These are phyloP conservation scores for Cercospora sesami DNA, from an alignment of 2,329 filamentous ascomycete species.

Conservation along the genomic window DNA sequence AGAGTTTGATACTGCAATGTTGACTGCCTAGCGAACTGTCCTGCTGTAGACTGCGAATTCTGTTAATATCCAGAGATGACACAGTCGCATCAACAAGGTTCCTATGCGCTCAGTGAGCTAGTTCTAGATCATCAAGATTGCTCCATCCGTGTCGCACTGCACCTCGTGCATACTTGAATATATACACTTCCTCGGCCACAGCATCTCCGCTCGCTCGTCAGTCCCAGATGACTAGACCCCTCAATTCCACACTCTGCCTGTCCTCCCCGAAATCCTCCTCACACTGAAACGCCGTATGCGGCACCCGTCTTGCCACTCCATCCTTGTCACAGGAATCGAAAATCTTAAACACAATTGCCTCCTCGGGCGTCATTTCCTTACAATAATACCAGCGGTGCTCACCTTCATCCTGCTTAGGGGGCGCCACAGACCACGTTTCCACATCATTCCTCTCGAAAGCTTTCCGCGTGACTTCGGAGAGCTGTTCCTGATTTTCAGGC, in stretches of 20 bases:
- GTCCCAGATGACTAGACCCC: slow-evolving; percentile 13
- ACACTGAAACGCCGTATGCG: slow-evolving; percentile 13
- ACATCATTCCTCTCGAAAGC: slow-evolving; percentile 9
- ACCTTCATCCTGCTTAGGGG: background rate
- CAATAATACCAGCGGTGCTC: slow-evolving; percentile 16
- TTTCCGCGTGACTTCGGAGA: slow-evolving; percentile 9
- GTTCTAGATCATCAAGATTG: no score
- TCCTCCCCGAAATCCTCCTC: slow-evolving; percentile 7
- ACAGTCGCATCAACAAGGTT: no score
- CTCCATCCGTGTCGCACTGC: no score
- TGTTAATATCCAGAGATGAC: no score
- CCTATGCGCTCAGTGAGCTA: no score
- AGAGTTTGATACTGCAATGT: no score
- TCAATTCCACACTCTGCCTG: slow-evolving; percentile 14
- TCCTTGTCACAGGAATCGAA: slow-evolving; percentile 13
- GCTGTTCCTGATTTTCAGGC: slow-evolving; percentile 6
- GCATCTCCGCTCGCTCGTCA: background rate
- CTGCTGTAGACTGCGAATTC: no score
- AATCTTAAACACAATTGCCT: slow-evolving; percentile 16
- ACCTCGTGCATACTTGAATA: no score
- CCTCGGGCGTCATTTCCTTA: background rate
- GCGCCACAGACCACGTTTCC: slow-evolving; percentile 12
- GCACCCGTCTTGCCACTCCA: slow-evolving; percentile 9
- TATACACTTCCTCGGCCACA: no score
- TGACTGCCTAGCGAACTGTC: no score